Base-by-base conservation (phyloP, 1,284 basidiomycete species). In the Apiotrichum montevideense region DNA sequence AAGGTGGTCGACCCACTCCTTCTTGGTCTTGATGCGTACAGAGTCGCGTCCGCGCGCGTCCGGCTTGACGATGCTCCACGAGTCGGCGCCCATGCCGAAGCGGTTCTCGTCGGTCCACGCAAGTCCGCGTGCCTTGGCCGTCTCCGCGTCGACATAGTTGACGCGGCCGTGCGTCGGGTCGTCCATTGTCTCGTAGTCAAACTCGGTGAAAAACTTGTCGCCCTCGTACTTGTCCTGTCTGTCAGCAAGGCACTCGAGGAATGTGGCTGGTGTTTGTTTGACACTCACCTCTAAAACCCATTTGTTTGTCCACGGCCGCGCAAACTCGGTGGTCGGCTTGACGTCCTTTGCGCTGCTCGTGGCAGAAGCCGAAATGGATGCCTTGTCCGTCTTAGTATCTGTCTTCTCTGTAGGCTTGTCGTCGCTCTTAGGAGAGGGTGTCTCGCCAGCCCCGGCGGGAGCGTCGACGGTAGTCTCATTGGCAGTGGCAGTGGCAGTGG, bases 11-110 rank as follows among this genome's bases (percentile, higher is more conserved):
- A 58, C 68, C 53, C 60, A 77, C 53, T 67, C 57, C 47, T 66
- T 67, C 45, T 73, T 70, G 41, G 67, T 71, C 13, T 60, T 63
- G 41, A 75, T 73, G 15, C 74, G 60, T 3, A 77, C 63, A 53
- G 70, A 71, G 52, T 74, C 66, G 29, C 73, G 63, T 9, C 75
- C 73, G 34, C 73, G 52, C 1, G 65, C 70, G 0, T 61, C 58
- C 2, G 33, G 15, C 33, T 37, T 35, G 9, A 66, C 64, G 29
- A 56, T 51, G 33, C 63, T 66, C 9, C 56, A 47, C n/a, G 63
- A 46, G 48, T 74, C 70, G 14, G 66, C 73, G 0, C 63, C 50
- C 73, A 75, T 75, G 34, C 59, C 59, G 37, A 61, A 61, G 33
- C 45, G 35, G 35, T 14, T 33, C 4, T 39, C 49, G 35, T 54